These are phyloP conservation scores for Alternaria triticimaculans DNA, from an alignment of 2,329 filamentous ascomycete species.

Conservation along the genomic window DNA sequence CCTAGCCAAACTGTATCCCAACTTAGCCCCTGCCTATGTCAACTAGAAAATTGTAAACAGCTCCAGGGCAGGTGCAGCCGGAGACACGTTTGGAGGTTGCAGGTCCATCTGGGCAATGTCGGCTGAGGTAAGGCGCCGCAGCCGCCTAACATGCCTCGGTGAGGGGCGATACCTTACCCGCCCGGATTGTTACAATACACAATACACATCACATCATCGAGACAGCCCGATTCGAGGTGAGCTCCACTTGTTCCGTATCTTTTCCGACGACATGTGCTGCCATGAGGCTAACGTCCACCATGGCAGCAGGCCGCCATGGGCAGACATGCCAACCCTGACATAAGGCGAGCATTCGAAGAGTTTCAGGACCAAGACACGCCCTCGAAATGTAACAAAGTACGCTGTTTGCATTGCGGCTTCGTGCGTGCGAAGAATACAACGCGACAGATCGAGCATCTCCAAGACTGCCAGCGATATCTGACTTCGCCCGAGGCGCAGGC, in stretches of 20 bases:
- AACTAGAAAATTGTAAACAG: background rate
- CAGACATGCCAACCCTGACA: conserved; percentile 52
- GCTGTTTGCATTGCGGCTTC: conserved; percentile 58
- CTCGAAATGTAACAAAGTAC: conserved; percentile 57
- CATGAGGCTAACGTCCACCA: conserved; percentile 20
- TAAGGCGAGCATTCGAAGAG: conserved; percentile 47
- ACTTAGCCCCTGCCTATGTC: background rate
- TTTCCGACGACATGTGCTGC: background rate
- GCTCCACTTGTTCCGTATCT: conserved; percentile 14
- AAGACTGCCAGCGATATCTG: conserved; percentile 54
- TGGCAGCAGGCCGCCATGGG: conserved; percentile 28
- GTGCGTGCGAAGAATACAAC: conserved; percentile 60
- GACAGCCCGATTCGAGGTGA: conserved; percentile 18
- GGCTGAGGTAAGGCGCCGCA: conserved; percentile 13
- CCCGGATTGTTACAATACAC: conserved; percentile 13
- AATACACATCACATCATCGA: conserved; percentile 12
- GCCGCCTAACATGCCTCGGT: background rate
- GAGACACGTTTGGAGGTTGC: background rate
- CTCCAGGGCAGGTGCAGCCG: background rate
- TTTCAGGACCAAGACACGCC: conserved; percentile 52
- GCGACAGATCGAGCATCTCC: conserved; percentile 58
- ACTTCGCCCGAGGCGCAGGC: conserved; percentile 53
- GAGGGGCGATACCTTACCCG: conserved; percentile 12
- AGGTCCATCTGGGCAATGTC: background rate
- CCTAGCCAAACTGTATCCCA: background rate